Evolutionary conservation across 2,329 filamentous ascomycete genomes (phyloP), one percentile per base, ranked within the genome.

Genomic region (Sporothrix schenckii): DNA sequence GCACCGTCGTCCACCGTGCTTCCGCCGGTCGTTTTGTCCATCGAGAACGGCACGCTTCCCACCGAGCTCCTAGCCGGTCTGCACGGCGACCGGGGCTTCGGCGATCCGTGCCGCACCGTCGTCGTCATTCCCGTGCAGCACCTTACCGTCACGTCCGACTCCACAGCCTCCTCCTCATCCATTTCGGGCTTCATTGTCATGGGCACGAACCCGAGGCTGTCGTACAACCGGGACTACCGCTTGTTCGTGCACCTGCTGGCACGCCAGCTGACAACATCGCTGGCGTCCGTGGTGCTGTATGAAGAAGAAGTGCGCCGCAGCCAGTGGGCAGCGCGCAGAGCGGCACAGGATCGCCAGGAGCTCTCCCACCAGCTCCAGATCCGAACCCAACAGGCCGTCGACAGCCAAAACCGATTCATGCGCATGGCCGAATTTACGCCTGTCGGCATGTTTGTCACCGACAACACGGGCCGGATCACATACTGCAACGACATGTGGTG

Each of bases 361-460:
- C 84, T 95, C 3, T 92, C 91, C 0, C 86, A 92, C 77, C 90
- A 94, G 77, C 83, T 95, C 16, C 88, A 89, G 56, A 83, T 90
- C 21, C 82, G 86, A 44, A 89, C 87, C 0, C 84, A 87, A 74
- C 86, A 90, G 75, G 86, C 87, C 0, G 83, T 85, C 54, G 87
- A 90, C 75, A 88, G 88, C 77, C 92, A 95, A 77, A 89, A 91
- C 44, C 90, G 90, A 71, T 95, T 95, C 77, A 92, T 91, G 0
- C 85, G 91, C 58, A 93, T 95, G 91, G 91, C 92, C 2, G 92
- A 94, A 76, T 92, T 93, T 73, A 91, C 91, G 0, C 92, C 92
- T 0, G 92, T 94, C 1, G 92, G 92, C 39, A 90, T 96, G 81
- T 94, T 94, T 77, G 94, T 95, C 74, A 91, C 91, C n/a, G 87